phyloP scores from a whole-genome alignment of 2,329 filamentous ascomycete species.

The Fusarium mangiferae region DNA sequence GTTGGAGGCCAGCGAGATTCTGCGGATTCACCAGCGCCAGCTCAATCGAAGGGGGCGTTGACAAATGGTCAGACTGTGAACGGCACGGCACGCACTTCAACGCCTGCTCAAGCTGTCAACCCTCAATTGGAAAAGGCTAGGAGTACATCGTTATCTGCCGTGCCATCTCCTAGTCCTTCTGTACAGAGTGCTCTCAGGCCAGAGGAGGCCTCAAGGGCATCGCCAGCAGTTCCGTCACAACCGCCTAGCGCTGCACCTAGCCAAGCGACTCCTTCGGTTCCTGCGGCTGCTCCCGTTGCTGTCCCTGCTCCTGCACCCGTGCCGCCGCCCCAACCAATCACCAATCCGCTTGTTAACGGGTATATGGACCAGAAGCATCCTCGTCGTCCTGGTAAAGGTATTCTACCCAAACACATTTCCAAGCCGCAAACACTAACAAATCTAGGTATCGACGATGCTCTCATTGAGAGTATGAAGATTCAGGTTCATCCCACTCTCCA shows the following conservation, averaged over 20 bases:
- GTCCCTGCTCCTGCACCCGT: constrained; percentile 30
- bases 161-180: constrained; percentile 59
- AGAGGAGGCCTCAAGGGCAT: constrained; percentile 47
- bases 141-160: constrained; percentile 53
- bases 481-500: constrained; percentile 75
- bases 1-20: constrained; percentile 69
- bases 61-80: constrained; percentile 40
- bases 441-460: constrained; percentile 66
- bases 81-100: constrained; percentile 29
- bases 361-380: constrained; percentile 51
- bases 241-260: constrained; percentile 26
- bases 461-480: constrained; percentile 74
- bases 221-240: constrained; percentile 40
- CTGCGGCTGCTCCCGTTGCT: neutral
- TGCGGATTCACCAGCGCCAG: constrained; percentile 61
- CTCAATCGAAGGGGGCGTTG: constrained; percentile 34
- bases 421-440: constrained; percentile 35
- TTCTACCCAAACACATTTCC: neutral
- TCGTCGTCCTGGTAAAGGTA: constrained; percentile 58
- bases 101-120: constrained; percentile 28
- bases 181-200: constrained; percentile 48
- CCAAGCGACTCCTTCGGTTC: constrained; percentile 21
- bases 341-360: constrained; percentile 45
- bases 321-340: constrained; percentile 39
- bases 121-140: constrained; percentile 52